phyloP scores from a whole-genome alignment of 371 early-diverging fungal genomes.

The Syncephalastrum racemosum region DNA sequence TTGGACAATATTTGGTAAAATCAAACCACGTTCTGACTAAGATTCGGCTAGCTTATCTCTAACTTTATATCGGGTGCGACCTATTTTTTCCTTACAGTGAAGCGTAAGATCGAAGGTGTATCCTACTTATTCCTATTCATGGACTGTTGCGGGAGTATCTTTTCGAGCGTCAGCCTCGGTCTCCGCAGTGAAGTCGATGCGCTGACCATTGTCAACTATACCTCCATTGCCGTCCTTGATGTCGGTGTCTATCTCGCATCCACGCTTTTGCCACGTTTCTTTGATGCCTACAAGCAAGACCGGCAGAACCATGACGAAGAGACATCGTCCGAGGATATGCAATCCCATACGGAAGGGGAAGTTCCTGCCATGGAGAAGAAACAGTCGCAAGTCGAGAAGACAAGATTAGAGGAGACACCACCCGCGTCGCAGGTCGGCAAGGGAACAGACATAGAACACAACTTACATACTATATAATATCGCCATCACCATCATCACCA shows the following conservation, averaged over 20 bases:
- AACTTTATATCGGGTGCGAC: background rate
- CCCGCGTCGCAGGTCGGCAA: too few relatives aligned
- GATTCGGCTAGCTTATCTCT: background rate
- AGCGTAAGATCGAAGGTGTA: conserved; percentile 37
- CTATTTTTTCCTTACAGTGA: conserved; percentile 9
- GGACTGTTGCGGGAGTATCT: conserved; percentile 46
- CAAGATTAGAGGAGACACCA: too few relatives aligned
- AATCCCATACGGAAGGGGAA: too few relatives aligned
- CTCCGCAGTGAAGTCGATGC: conserved; percentile 23
- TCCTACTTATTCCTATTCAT: conserved; percentile 48
- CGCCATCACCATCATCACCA: too few relatives aligned
- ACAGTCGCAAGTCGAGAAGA: too few relatives aligned
- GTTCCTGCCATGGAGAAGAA: too few relatives aligned
- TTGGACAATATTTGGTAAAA: conserved; percentile 41
- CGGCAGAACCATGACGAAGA: too few relatives aligned
- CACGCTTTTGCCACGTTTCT: too few relatives aligned
- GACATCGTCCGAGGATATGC: too few relatives aligned
- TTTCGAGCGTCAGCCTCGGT: conserved; percentile 49
- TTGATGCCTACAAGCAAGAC: too few relatives aligned
- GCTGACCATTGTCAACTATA: conserved; percentile 30
- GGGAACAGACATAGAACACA: too few relatives aligned
- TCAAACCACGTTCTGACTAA: background rate
- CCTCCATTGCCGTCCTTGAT: conserved; percentile 29
- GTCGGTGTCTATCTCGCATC: conserved; percentile 13
- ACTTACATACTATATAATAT: too few relatives aligned